Evolutionary conservation across 345 rosid genomes (phyloP).

Genomic region (Aethionema arabicum): DNA sequence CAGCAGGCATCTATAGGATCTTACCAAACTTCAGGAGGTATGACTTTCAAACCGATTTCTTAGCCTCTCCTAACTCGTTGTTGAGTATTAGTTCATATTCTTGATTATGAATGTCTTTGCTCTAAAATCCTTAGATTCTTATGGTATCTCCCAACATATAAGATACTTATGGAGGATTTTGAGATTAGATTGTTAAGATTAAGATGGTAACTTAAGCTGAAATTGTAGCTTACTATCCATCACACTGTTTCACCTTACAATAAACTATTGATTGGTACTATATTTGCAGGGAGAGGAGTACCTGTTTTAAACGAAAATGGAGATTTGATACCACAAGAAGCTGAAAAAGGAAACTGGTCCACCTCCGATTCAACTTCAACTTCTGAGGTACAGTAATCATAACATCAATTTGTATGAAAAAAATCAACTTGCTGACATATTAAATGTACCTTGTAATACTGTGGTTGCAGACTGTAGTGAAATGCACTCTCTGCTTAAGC

Average conservation of each 20-base stretch:
- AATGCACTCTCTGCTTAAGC: conserved; percentile 90
- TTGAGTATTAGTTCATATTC: neutral
- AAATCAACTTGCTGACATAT: neutral
- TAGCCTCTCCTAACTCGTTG: neutral
- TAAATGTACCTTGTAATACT: conserved; percentile 8
- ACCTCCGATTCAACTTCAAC: conserved; percentile 49
- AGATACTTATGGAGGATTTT: neutral
- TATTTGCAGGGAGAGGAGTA: conserved; percentile 63
- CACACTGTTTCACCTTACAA: neutral
- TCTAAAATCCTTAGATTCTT: neutral
- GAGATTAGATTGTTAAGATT: neutral
- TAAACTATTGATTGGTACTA: neutral
- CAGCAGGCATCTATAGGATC: conserved; percentile 65
- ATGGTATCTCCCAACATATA: neutral
- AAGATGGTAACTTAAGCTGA: neutral
- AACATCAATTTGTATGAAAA: too few species aligned
- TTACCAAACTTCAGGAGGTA: conserved; percentile 62
- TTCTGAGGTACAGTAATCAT: conserved; percentile 53
- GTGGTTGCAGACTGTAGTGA: conserved; percentile 36
- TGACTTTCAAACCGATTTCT: conserved; percentile 8
- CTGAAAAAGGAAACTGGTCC: conserved; percentile 61
- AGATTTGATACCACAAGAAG: conserved; percentile 52
- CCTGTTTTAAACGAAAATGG: conserved; percentile 92
- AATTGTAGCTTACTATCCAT: conserved; percentile 6
- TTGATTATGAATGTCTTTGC: neutral